phyloP scores from a whole-genome alignment of 108 stramenopile species.

The Conticribra weissflogii region DNA sequence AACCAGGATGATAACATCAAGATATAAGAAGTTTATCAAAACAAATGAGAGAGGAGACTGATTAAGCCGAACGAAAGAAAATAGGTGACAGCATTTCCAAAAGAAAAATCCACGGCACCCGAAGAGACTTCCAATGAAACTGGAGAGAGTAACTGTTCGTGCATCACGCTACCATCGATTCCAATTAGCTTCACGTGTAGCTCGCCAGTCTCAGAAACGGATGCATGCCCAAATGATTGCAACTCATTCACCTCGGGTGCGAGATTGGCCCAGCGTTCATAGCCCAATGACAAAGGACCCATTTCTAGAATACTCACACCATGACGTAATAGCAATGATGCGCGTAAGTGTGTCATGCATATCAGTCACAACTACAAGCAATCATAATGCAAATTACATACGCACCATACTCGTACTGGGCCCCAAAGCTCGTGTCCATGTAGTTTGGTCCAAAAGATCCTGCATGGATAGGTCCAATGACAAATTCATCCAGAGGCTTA shows the following conservation, averaged over 20 bases:
- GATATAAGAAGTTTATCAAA: too few relatives aligned
- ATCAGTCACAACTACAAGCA: neutral
- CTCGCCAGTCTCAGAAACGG: constrained; percentile 36
- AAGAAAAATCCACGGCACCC: too few relatives aligned
- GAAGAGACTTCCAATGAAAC: too few relatives aligned
- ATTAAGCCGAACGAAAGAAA: too few relatives aligned
- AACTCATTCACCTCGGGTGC: constrained; percentile 30
- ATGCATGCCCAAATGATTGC: constrained; percentile 53
- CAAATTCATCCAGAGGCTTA: constrained; percentile 45
- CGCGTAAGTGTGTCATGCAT: neutral
- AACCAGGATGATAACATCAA: too few relatives aligned
- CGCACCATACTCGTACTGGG: constrained; percentile 38
- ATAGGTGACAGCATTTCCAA: too few relatives aligned
- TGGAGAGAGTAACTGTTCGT: too few relatives aligned
- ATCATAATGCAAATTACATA: neutral
- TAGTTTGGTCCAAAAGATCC: constrained; percentile 48
- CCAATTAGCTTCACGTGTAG: constrained; percentile 45
- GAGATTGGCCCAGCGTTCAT: constrained; percentile 45
- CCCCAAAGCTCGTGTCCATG: constrained; percentile 49
- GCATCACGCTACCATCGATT: constrained; percentile 42
- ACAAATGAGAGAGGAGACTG: too few relatives aligned
- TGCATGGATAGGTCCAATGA: constrained; percentile 50
- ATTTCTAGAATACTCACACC: constrained; percentile 1
- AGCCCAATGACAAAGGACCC: constrained; percentile 38
- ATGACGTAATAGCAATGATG: neutral